Evolutionary conservation across 2,329 filamentous ascomycete species (phyloP).

Genomic region (Xylaria digitata): DNA sequence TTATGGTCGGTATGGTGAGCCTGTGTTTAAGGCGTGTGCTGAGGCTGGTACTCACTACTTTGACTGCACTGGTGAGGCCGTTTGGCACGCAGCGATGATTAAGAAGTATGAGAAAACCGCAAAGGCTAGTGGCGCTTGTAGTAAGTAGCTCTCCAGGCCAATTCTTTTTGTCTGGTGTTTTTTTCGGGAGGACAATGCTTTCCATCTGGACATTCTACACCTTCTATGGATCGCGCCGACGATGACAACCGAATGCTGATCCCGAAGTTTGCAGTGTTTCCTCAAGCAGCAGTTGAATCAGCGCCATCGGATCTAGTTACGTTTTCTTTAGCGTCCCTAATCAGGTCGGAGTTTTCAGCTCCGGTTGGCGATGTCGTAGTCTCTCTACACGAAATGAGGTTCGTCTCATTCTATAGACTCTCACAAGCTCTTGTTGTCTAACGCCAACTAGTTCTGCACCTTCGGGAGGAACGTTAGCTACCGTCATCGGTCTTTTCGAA

Average conservation of each 20-base stretch:
- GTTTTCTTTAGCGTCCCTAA: slow-evolving; percentile 62
- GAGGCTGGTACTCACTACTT: slow-evolving; percentile 73
- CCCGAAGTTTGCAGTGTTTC: slow-evolving; percentile 57
- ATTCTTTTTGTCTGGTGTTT: background rate
- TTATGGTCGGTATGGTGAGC: slow-evolving; percentile 67
- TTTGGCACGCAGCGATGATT: slow-evolving; percentile 70
- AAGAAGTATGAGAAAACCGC: slow-evolving; percentile 66
- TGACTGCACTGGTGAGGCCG: slow-evolving; percentile 70
- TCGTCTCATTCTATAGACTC: slow-evolving; percentile 24
- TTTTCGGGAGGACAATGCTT: background rate
- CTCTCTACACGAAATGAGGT: slow-evolving; percentile 58
- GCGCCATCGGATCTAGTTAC: slow-evolving; percentile 70
- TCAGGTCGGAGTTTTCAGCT: slow-evolving; percentile 62
- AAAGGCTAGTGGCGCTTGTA: slow-evolving; percentile 64
- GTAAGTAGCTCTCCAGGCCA: slow-evolving; percentile 16
- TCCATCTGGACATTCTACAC: background rate
- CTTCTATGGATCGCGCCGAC: too few relatives aligned
- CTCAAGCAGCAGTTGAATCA: slow-evolving; percentile 72
- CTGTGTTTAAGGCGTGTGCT: slow-evolving; percentile 70
- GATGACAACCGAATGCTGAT: slow-evolving; percentile 2
- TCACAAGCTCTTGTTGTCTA: background rate
- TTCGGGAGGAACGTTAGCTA: slow-evolving; percentile 76
- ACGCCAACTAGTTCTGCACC: slow-evolving; percentile 56
- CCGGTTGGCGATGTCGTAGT: slow-evolving; percentile 66
- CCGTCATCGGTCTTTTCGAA: slow-evolving; percentile 70